phyloP scores from a whole-genome alignment of 2,329 filamentous ascomycete genomes.

The Leptosphaerulina australis region DNA sequence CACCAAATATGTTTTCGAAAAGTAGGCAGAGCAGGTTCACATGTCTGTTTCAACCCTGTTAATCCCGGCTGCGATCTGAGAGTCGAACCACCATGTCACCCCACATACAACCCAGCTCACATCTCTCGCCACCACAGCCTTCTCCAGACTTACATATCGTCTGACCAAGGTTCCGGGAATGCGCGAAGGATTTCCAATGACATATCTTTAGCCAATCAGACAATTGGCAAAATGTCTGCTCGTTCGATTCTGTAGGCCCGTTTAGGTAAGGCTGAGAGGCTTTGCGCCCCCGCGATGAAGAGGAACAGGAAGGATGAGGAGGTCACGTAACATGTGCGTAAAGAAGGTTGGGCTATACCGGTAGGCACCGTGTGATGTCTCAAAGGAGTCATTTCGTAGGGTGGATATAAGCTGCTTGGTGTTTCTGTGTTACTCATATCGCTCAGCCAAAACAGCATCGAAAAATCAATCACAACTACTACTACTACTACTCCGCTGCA shows the following conservation, averaged over 20 bases:
- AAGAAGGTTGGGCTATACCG: neutral
- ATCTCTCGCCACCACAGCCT: conserved; percentile 33
- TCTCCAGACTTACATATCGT: conserved; percentile 19
- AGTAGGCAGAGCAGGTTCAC: neutral
- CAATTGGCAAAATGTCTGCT: neutral
- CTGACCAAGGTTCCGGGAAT: conserved; percentile 18
- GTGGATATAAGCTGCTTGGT: conserved; percentile 11
- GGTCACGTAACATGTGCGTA: conserved; percentile 5
- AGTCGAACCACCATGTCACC: conserved; percentile 27
- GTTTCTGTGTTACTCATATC: conserved; percentile 10
- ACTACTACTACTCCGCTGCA: no score
- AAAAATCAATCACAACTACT: conserved; percentile 1
- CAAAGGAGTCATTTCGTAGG: neutral
- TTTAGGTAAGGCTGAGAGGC: conserved; percentile 4
- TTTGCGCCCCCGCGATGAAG: neutral
- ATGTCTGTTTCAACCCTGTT: conserved; percentile 12
- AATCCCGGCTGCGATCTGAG: conserved; percentile 8
- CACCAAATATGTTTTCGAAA: neutral
- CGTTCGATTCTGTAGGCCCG: neutral
- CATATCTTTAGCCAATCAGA: conserved; percentile 6
- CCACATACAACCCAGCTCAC: conserved; percentile 22
- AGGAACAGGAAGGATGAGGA: neutral
- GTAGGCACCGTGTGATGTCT: neutral
- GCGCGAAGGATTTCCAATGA: neutral
- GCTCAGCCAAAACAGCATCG: conserved; percentile 14